A percentile compares a stretch with the other conserved stretches of the same genome.
Conservation (phyloP, 345 rosid genomes). For the Eutrema yunnanense region DNA sequence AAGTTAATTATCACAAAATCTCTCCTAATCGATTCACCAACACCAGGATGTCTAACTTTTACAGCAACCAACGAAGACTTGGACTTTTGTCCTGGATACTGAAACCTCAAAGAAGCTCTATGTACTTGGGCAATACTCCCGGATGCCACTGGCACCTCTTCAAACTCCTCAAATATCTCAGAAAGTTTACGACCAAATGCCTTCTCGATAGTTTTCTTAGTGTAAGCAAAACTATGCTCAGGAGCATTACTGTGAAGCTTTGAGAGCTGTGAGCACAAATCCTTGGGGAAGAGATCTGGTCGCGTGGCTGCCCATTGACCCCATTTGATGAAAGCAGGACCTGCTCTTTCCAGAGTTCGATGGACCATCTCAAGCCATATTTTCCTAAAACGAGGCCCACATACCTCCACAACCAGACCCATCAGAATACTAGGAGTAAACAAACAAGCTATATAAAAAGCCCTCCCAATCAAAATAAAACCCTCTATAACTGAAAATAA, state of each 20-base stretch:
- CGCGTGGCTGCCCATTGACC: constrained; percentile 99
- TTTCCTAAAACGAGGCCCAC: constrained; percentile 65
- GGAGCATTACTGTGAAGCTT: constrained; percentile 92
- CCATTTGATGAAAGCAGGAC: constrained; percentile 99
- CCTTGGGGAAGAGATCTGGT: constrained; percentile 93
- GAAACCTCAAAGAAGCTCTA: constrained; percentile 77
- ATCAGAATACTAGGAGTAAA: constrained; percentile 71
- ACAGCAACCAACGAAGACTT: constrained; percentile 89
- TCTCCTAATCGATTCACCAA: constrained; percentile 91
- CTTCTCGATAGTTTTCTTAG: constrained; percentile 76
- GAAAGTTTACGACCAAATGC: constrained; percentile 86
- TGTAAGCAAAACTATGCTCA: constrained; percentile 79
- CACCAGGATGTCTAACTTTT: constrained; percentile 99
- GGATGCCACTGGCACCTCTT: constrained; percentile 90
- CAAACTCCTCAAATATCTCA: constrained; percentile 82
- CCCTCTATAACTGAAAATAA: constrained; percentile 53
- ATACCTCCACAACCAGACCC: constrained; percentile 68
- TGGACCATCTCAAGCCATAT: constrained; percentile 71
- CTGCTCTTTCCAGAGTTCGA: constrained; percentile 74
- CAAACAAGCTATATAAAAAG: constrained; percentile 59
- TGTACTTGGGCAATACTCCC: constrained; percentile 99
- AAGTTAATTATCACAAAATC: constrained; percentile 82
- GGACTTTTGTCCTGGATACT: constrained; percentile 70
- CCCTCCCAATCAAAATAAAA: constrained; percentile 58
- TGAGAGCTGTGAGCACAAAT: constrained; percentile 84